Evolutionary conservation across 192 early-diverging fungal genomes (phyloP).

Genomic region (Dispira parvispora): DNA sequence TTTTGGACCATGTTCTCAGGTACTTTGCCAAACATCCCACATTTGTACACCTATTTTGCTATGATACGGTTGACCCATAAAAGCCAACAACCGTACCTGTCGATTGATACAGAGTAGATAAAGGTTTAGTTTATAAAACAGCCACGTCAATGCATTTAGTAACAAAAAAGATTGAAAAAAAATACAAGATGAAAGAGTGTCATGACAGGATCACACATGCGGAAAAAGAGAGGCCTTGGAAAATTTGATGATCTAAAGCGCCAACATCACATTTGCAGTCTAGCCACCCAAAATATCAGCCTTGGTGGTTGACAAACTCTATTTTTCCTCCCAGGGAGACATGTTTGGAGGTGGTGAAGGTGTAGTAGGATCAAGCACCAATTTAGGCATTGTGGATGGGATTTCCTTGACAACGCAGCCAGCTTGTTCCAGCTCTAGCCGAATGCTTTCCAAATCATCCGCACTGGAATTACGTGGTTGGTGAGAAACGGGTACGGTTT

Average conservation of each 20-base stretch:
- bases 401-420: constrained; percentile 9
- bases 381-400: constrained; percentile 5
- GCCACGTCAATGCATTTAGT: not conserved
- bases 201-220: not conserved
- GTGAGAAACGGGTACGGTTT: not conserved
- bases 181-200: not conserved
- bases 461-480: not conserved
- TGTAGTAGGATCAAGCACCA: constrained; percentile 2
- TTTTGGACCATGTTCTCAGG: not conserved
- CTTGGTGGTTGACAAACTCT: not conserved
- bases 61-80: not conserved
- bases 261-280: not conserved
- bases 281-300: not conserved
- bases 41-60: not conserved
- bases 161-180: too few species aligned
- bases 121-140: not conserved
- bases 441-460: constrained; percentile 11
- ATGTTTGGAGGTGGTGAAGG: not conserved
- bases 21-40: not conserved
- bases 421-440: constrained; percentile 10
- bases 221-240: not conserved
- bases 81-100: not conserved
- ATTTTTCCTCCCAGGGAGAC: not conserved
- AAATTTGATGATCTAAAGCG: too few species aligned
- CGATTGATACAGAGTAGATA: not conserved